These are phyloP conservation scores for Castanea crenata DNA, from an alignment of 306 rosid genomes.

Conservation along the genomic window DNA sequence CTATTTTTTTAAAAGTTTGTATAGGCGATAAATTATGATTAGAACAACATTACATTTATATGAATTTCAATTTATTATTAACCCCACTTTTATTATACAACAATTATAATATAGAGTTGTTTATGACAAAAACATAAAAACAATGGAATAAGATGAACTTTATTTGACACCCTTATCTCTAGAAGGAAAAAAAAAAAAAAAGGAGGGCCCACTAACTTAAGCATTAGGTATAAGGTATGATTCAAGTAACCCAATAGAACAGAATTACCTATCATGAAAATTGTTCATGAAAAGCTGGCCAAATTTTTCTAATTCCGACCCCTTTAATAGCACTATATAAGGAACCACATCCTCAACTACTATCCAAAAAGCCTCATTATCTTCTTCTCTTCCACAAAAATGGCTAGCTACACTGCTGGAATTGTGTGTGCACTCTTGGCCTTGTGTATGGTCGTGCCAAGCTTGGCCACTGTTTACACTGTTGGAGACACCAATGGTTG, in stretches of 20 bases:
- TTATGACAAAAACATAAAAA: not conserved
- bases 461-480: conserved; percentile 57
- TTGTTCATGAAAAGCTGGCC: conserved; percentile 37
- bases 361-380: conserved; percentile 17
- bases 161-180: conserved; percentile 29
- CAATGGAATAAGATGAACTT: conserved; percentile 23
- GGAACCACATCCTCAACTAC: conserved; percentile 25
- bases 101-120: too few relatives aligned
- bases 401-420: conserved; percentile 41
- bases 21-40: too few relatives aligned
- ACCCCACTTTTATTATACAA: too few relatives aligned
- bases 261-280: conserved; percentile 13
- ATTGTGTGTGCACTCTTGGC: conserved; percentile 32
- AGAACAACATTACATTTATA: too few relatives aligned
- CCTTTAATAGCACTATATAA: conserved; percentile 42
- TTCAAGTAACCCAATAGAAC: conserved; percentile 50
- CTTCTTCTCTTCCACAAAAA: conserved; percentile 15
- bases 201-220: conserved; percentile 9
- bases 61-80: too few relatives aligned
- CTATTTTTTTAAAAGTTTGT: too few relatives aligned
- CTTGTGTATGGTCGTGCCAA: conserved; percentile 42
- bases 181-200: not conserved
- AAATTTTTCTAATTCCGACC: conserved; percentile 53
- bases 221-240: conserved; percentile 65
- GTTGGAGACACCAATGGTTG: conserved; percentile 85